Evolutionary conservation across 2,329 filamentous ascomycete species (phyloP), one percentile per base, ranked within the genome.

Genomic region (Emmonsiellopsis sp.): DNA sequence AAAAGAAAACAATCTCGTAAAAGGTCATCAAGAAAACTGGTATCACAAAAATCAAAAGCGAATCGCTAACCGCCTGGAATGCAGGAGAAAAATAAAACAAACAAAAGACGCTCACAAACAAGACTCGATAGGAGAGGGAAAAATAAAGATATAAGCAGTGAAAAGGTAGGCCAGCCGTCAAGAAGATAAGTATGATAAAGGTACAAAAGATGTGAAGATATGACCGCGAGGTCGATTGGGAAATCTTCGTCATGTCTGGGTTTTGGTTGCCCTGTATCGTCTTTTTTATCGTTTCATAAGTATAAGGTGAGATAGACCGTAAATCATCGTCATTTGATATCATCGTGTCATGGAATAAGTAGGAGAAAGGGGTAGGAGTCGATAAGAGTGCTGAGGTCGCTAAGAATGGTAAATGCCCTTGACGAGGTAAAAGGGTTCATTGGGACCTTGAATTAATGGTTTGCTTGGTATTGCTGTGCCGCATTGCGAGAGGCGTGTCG

Each of bases 201-300:
- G 13, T 42, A 53, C 45, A 39, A 17, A 50, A 37, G 33, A 42
- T 37, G n/a, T 40, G 34, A 44, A 27, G 42, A 36, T 17, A 45
- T 31, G 50, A 44, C 50, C 42, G 32, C 34, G 50, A 44, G 50
- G 42, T 44, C 42, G 21, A 31, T 34, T 32, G 21, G 42, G 42
- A 52, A 46, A 46, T 52, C 42, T 52, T 52, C 50, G 21, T 40
- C 11, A 40, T 27, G 36, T 49, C 36, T 49, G 47, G 36, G 9
- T 21, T 48, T 48, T 48, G 45, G 45, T 48, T 39, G 45, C 45
- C 45, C 33, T 39, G 34, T 36, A 33, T 45, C 14, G 31, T 51
- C 40, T 52, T 37, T 52, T 43, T 14, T 40, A 27, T 39, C 7
- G 33, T 39, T 17, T 51, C 40, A 34, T 45, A 27, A n/a, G 31